A percentile compares a stretch with the other conserved stretches of the same genome.
These are phyloP conservation scores for Erythrophleum fordii DNA, from an alignment of 306 rosid species.

Conservation along the genomic window DNA sequence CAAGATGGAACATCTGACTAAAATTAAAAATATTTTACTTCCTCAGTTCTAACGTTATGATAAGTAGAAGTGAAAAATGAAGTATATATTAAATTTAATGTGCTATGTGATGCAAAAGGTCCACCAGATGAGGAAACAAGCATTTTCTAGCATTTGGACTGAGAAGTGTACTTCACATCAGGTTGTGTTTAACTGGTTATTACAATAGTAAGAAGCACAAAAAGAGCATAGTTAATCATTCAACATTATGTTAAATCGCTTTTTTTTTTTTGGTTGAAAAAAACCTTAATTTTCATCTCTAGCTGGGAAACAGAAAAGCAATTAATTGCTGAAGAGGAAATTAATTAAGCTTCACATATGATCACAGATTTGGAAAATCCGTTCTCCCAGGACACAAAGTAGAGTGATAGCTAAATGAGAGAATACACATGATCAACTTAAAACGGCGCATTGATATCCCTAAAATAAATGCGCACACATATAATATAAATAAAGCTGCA, in stretches of 20 bases:
- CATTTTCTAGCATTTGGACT: neutral
- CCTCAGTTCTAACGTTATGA: neutral
- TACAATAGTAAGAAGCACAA: conserved; percentile 10
- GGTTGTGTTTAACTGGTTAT: neutral
- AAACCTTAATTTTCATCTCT: conserved; percentile 19
- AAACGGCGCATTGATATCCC: conserved; percentile 2
- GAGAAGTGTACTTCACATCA: neutral
- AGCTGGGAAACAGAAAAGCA: conserved; percentile 14
- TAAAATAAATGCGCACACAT: neutral
- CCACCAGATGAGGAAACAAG: neutral
- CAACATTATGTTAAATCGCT: neutral
- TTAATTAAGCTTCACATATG: conserved; percentile 17
- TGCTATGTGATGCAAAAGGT: conserved; percentile 6
- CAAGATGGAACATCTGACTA: too few relatives aligned
- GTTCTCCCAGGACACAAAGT: neutral
- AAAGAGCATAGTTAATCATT: neutral
- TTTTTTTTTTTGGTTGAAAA: neutral
- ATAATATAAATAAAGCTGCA: conserved; percentile 19
- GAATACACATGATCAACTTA: neutral
- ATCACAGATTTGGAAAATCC: neutral
- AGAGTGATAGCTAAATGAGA: conserved; percentile 10
- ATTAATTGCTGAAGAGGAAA: conserved; percentile 14
- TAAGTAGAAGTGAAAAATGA: neutral
- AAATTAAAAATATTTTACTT: neutral
- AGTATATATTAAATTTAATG: neutral